Percentiles rank a stretch among this genome's conserved stretches.
Conservation (phyloP, 805 yeast species). For the Torulaspora microellipsoides region DNA sequence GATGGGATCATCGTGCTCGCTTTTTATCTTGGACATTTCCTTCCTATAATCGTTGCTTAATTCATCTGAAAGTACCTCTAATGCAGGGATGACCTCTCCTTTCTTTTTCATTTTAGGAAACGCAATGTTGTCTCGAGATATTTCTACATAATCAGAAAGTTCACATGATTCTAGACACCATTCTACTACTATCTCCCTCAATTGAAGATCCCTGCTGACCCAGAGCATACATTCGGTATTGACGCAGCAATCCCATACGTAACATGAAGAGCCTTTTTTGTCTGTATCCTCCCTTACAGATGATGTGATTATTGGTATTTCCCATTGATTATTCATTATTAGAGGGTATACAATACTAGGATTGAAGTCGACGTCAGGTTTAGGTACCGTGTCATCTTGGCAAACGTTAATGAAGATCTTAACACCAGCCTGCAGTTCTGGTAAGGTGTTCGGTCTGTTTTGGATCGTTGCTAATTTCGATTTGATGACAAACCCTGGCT, state of each 20-base stretch:
- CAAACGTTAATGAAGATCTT: slow-evolving; percentile 81
- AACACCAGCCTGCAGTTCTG: slow-evolving; percentile 34
- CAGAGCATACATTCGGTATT: slow-evolving; percentile 59
- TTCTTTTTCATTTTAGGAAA: slow-evolving; percentile 71
- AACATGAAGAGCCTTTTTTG: slow-evolving; percentile 61
- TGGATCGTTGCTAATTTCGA: slow-evolving; percentile 44
- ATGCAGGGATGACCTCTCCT: slow-evolving; percentile 48
- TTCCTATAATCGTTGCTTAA: slow-evolving; percentile 38
- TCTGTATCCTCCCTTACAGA: slow-evolving; percentile 51
- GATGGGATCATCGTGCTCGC: slow-evolving; percentile 39
- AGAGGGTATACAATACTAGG: slow-evolving; percentile 56
- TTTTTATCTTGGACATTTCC: slow-evolving; percentile 29
- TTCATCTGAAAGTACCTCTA: slow-evolving; percentile 45
- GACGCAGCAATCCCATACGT: slow-evolving; percentile 77
- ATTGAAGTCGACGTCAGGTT: slow-evolving; percentile 51
- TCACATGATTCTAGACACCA: slow-evolving; percentile 85
- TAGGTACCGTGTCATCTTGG: slow-evolving; percentile 58
- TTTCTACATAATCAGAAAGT: slow-evolving; percentile 42
- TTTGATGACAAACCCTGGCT: slow-evolving; percentile 71
- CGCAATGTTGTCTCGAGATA: slow-evolving; percentile 56
- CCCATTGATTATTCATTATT: slow-evolving; percentile 73
- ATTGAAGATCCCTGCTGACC: slow-evolving; percentile 53
- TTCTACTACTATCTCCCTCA: slow-evolving; percentile 64
- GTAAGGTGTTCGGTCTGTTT: slow-evolving; percentile 21
- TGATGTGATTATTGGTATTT: slow-evolving; percentile 74